Evolutionary conservation across 108 stramenopile species (phyloP), one percentile per base, ranked within the genome.

Genomic region (Schizochytrium sp.): DNA sequence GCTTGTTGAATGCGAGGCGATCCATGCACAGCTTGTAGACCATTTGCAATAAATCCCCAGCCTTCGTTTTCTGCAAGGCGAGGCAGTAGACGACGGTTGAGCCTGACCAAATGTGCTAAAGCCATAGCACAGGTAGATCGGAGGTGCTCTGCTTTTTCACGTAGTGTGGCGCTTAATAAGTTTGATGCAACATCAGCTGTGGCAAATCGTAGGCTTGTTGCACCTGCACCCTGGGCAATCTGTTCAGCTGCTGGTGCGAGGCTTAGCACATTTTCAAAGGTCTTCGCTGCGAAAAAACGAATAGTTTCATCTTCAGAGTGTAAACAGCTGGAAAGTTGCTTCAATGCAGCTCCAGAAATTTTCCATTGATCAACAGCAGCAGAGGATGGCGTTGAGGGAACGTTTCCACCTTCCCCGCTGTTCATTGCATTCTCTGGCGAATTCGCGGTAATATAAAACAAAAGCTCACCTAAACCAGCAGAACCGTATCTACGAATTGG

Each of bases 391-490:
- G 28, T 28, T 28, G 28, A 28, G 28, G 59, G 59, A 17, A 60
- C 28, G 59, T n/a, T n/a, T 1, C 59, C 59, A n/a, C 59, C 59
- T 60, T 60, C 59, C 19, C 59, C 59, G 59, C 59, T n/a, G 19
- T 28, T 28, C 28, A 28, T 28, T 28, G 28, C 28, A 28, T 28
- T 60, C 73, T 17, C 50, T 38, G 76, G 76, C 3, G 50, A n/a
- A 53, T 93, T 92, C n/a, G 93, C 91, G 5, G 92, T 61, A 17
- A 93, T 89, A 60, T 93, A 93, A 46, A 93, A 93, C 90, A 93
- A 59, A 40, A 93, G 91, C 90, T 93, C 93, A 15, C 93, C 93
- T 8, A 93, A 89, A 4, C 92, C 93, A 15, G 92, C 93, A 49
- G 91, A 90, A 17, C 91, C 56, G 41, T 87, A 72, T n/a, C 91